These are phyloP conservation scores for Thuidium tamariscinum DNA, from an alignment of 225 moss, liverwort and hornwort genomes.

Conservation along the genomic window DNA sequence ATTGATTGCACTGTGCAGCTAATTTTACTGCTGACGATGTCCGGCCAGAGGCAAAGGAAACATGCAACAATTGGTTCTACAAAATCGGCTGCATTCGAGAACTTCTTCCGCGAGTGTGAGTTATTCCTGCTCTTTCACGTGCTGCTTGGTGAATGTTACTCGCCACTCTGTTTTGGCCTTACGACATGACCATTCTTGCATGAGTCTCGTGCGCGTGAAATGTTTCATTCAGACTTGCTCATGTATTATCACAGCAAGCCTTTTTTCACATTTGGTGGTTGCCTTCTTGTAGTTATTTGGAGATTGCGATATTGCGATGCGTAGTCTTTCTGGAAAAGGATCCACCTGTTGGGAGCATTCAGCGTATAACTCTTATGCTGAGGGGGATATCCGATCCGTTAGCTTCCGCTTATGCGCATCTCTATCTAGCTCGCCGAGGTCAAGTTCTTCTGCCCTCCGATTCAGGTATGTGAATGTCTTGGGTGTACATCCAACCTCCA, in stretches of 20 bases:
- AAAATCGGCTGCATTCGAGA: constrained; percentile 92
- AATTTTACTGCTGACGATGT: constrained; percentile 87
- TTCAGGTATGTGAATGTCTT: constrained; percentile 35
- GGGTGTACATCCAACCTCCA: neutral
- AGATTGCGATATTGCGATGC: constrained; percentile 92
- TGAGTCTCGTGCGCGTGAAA: neutral
- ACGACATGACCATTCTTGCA: neutral
- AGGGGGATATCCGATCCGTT: constrained; percentile 88
- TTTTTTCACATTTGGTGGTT: constrained; percentile 1
- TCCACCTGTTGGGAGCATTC: constrained; percentile 65
- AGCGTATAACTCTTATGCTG: constrained; percentile 78
- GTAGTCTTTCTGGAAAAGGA: constrained; percentile 69
- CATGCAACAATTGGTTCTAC: constrained; percentile 95
- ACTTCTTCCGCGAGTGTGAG: constrained; percentile 95
- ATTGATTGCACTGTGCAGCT: constrained; percentile 33
- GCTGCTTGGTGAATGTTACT: neutral
- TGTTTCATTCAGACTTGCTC: neutral
- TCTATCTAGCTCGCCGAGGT: constrained; percentile 76
- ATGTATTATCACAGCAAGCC: neutral
- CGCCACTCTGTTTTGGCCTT: neutral
- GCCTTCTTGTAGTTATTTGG: constrained; percentile 65
- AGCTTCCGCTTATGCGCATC: constrained; percentile 83
- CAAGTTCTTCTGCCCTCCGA: constrained; percentile 73
- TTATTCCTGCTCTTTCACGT: neutral
- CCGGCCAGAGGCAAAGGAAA: constrained; percentile 92